These are phyloP conservation scores for Clavaria fumosa DNA, from an alignment of 768 basidiomycete species.

Conservation along the genomic window DNA sequence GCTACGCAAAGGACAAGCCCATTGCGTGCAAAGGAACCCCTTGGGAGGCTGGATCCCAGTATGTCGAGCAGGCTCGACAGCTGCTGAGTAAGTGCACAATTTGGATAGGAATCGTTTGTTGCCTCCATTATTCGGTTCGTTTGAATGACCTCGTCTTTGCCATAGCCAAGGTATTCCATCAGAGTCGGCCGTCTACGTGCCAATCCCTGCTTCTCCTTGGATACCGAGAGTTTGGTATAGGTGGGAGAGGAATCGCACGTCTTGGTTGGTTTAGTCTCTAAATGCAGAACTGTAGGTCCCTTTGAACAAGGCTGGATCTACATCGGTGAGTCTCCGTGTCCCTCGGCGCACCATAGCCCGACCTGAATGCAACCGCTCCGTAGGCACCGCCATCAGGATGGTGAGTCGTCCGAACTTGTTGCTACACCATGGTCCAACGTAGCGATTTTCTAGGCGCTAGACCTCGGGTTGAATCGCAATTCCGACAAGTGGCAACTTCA, in stretches of 20 bases:
- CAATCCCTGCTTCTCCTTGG: slow-evolving; percentile 70
- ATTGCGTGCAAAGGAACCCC: slow-evolving; percentile 38
- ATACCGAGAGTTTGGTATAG: slow-evolving; percentile 76
- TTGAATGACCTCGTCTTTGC: slow-evolving; percentile 9
- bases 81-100: slow-evolving; percentile 38
- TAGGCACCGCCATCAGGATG: slow-evolving; percentile 66
- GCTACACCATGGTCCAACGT: slow-evolving; percentile 6
- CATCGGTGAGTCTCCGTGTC: slow-evolving; percentile 32
- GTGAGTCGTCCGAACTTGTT: slow-evolving; percentile 18
- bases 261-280: too few relatives aligned
- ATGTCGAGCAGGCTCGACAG: slow-evolving; percentile 42
- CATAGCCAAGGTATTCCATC: slow-evolving; percentile 47
- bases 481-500: slow-evolving; percentile 59
- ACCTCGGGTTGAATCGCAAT: slow-evolving; percentile 69
- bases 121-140: not conserved
- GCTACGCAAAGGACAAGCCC: slow-evolving; percentile 42
- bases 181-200: slow-evolving; percentile 57
- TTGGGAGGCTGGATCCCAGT: slow-evolving; percentile 57
- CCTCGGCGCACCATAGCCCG: slow-evolving; percentile 5
- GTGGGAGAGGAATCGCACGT: too few relatives aligned
- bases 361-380: not conserved
- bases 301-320: slow-evolving; percentile 85
- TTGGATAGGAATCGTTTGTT: not conserved
- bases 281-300: slow-evolving; percentile 25
- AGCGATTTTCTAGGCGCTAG: slow-evolving; percentile 39